A percentile compares a stretch with the other conserved stretches of the same genome.
These are phyloP conservation scores for Verticillium isaacii DNA, from an alignment of 2,329 filamentous ascomycete genomes.

Conservation along the genomic window DNA sequence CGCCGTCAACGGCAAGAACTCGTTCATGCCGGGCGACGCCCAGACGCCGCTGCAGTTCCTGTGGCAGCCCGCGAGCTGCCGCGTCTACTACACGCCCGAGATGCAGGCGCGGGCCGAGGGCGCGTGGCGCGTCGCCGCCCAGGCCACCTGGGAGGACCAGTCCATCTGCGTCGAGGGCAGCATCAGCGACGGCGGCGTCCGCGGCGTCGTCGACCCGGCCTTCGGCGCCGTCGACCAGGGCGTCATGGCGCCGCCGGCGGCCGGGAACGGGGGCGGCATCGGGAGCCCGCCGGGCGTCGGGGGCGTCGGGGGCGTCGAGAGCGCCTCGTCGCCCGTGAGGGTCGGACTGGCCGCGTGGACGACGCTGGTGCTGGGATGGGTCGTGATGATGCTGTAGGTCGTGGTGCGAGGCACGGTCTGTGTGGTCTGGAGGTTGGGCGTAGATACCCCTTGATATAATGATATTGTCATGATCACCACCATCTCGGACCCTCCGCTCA, in stretches of 20 bases:
- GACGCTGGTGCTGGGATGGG: background rate
- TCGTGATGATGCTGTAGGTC: background rate
- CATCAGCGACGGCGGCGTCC: conserved; percentile 14
- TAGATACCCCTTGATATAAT: background rate
- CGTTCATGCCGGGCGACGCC: conserved; percentile 23
- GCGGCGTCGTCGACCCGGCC: conserved; percentile 14
- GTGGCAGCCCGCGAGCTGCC: conserved; percentile 39
- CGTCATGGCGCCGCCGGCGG: background rate
- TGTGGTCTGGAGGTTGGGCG: background rate
- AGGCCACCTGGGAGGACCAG: conserved; percentile 28
- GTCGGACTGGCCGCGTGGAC: background rate
- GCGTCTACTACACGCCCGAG: conserved; percentile 39
- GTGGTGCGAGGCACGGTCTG: background rate
- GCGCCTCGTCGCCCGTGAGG: background rate
- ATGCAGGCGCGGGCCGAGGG: conserved; percentile 34
- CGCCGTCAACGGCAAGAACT: conserved; percentile 29
- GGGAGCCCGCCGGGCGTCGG: background rate
- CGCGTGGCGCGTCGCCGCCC: conserved; percentile 33
- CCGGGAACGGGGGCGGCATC: background rate
- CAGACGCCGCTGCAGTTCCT: conserved; percentile 38
- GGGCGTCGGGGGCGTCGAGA: background rate
- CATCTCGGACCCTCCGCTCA: too few species aligned
- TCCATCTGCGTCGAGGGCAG: conserved; percentile 27
- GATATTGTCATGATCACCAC: background rate
- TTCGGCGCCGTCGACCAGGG: conserved; percentile 3